Percentiles rank a stretch among this genome's conserved stretches.
These are phyloP conservation scores for Ascocoryne sarcoides DNA, from an alignment of 2,329 filamentous ascomycete genomes.

Conservation along the genomic window DNA sequence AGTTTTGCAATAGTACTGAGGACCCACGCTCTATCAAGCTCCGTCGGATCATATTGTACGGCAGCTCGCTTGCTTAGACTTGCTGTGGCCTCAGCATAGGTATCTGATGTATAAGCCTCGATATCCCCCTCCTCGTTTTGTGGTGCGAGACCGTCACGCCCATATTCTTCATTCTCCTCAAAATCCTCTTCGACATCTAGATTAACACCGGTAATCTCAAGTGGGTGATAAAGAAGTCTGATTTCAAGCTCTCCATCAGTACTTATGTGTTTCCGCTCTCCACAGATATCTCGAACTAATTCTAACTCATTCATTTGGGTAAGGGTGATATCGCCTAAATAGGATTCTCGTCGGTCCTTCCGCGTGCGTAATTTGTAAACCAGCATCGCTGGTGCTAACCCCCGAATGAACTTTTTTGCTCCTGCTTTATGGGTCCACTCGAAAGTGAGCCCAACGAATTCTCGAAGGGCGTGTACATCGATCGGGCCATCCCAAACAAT, in stretches of 20 bases:
- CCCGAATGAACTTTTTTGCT: slow-evolving; percentile 75
- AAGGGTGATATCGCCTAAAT: slow-evolving; percentile 28
- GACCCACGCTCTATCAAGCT: slow-evolving; percentile 60
- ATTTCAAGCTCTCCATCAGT: slow-evolving; percentile 72
- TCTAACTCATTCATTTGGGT: slow-evolving; percentile 38
- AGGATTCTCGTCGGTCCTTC: slow-evolving; percentile 32
- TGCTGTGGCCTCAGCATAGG: slow-evolving; percentile 5
- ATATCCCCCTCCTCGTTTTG: slow-evolving; percentile 56
- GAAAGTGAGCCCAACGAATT: slow-evolving; percentile 71
- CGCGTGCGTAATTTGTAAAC: slow-evolving; percentile 45
- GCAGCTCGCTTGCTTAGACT: slow-evolving; percentile 30
- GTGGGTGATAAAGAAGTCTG: slow-evolving; percentile 68
- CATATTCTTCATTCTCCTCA: slow-evolving; percentile 27
- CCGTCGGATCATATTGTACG: slow-evolving; percentile 53
- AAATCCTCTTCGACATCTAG: slow-evolving; percentile 54
- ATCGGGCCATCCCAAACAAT: slow-evolving; percentile 56
- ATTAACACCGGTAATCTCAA: slow-evolving; percentile 69
- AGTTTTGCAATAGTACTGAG: slow-evolving; percentile 54
- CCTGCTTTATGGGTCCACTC: slow-evolving; percentile 76
- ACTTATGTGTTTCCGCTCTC: slow-evolving; percentile 58
- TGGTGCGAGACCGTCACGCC: slow-evolving; percentile 47
- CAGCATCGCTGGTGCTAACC: slow-evolving; percentile 69
- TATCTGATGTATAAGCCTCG: slow-evolving; percentile 25
- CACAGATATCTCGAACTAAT: slow-evolving; percentile 59
- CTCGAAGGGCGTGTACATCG: slow-evolving; percentile 58